Conservation (phyloP, 2,329 filamentous ascomycete genomes). For the Paecilomyces dactylethromorphus region DNA sequence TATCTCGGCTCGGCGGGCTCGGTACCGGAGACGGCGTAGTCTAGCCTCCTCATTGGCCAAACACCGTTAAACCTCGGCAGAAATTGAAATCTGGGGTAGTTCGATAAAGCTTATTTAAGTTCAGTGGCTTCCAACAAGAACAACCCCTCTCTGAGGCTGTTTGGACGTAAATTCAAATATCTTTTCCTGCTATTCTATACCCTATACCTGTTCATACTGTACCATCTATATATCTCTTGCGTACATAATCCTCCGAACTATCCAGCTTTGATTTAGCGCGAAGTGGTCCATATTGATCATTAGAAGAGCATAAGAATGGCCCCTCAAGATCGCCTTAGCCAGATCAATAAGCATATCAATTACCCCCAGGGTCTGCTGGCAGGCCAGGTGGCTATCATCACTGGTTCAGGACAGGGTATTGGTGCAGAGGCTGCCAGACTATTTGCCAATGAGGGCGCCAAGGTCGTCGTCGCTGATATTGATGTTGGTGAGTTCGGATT, state of each 20-base stretch:
- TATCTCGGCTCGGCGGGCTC: background rate
- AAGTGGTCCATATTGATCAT: background rate
- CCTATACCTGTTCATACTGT: too few relatives aligned
- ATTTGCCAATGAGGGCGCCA: conserved; percentile 83
- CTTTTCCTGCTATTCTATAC: too few relatives aligned
- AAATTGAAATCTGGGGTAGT: background rate
- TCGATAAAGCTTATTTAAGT: background rate
- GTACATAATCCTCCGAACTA: background rate
- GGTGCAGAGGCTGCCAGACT: conserved; percentile 75
- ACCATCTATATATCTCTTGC: background rate
- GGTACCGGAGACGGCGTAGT: background rate
- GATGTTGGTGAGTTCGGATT: conserved; percentile 53
- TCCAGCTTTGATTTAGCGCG: background rate
- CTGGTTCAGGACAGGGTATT: conserved; percentile 79
- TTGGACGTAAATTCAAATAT: too few relatives aligned
- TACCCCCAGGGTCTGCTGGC: conserved; percentile 72
- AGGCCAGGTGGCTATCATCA: conserved; percentile 81
- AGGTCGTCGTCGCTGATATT: conserved; percentile 77
- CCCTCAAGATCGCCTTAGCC: conserved; percentile 53
- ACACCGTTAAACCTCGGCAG: background rate
- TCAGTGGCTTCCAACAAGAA: too few relatives aligned
- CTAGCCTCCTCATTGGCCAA: background rate
- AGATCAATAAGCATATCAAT: conserved; percentile 73
- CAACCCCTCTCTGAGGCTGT: too few relatives aligned
- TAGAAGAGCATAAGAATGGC: conserved; percentile 30